phyloP scores from a whole-genome alignment of 208 protist species.

The Trypanosoma avium region DNA sequence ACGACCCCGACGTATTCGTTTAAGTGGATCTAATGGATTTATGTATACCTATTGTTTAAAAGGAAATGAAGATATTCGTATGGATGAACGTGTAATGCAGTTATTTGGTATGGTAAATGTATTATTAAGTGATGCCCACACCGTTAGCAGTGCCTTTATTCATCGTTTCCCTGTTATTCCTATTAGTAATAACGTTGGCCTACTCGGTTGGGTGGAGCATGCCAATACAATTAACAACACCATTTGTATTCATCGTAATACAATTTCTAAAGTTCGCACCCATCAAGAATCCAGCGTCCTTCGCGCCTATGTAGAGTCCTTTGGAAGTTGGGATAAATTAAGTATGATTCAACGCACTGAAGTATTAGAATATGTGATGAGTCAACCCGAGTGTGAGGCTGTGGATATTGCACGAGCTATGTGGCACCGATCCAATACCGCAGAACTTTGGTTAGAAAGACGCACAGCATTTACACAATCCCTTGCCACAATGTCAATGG shows the following conservation, averaged over 20 bases:
- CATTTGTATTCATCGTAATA: conserved; percentile 97
- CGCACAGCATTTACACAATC: conserved; percentile 98
- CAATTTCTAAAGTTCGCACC: conserved; percentile 82
- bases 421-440: conserved; percentile 97
- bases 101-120: conserved; percentile 99
- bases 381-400: conserved; percentile 88
- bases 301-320: conserved; percentile 86
- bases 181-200: conserved; percentile 97
- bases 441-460: conserved; percentile 98
- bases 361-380: conserved; percentile 98
- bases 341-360: conserved; percentile 96
- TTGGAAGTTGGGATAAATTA: conserved; percentile 87
- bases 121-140: conserved; percentile 94
- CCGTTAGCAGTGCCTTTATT: conserved; percentile 86
- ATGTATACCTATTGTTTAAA: conserved; percentile 99
- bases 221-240: conserved; percentile 98
- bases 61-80: conserved; percentile 97
- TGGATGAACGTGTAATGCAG: conserved; percentile 99
- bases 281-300: conserved; percentile 82
- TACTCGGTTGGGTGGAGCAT: conserved; percentile 99
- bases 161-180: conserved; percentile 98
- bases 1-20: conserved; percentile 96
- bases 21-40: conserved; percentile 96
- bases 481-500: conserved; percentile 99
- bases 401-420: conserved; percentile 89